A percentile compares a stretch with the other conserved stretches of the same genome.
phyloP scores from a whole-genome alignment of 2,329 filamentous ascomycete species.

The Rugonectria rugulosa region DNA sequence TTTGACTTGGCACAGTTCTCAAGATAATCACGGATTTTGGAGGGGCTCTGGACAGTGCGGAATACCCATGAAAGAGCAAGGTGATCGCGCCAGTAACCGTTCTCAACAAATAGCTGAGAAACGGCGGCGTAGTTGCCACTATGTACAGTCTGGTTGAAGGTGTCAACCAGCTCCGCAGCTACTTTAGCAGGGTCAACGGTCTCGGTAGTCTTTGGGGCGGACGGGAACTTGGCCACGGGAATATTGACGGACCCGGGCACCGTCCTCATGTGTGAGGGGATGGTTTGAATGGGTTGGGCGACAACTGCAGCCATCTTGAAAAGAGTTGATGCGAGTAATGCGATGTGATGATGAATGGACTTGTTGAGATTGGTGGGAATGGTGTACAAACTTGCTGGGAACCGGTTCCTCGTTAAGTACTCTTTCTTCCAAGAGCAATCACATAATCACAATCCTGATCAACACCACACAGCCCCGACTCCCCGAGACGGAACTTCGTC shows the following conservation, averaged over 20 bases:
- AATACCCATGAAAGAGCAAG: constrained; percentile 64
- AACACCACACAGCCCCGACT: no score
- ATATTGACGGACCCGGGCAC: constrained; percentile 64
- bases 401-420: constrained; percentile 6
- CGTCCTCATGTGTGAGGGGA: constrained; percentile 39
- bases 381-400: neutral
- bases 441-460: neutral
- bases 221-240: constrained; percentile 52
- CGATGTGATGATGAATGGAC: neutral
- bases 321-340: neutral
- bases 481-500: neutral
- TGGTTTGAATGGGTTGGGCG: constrained; percentile 22
- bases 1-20: constrained; percentile 38
- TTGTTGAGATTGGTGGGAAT: neutral
- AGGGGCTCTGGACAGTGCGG: constrained; percentile 56
- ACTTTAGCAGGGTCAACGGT: constrained; percentile 47
- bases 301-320: constrained; percentile 32
- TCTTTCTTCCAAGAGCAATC: neutral
- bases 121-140: constrained; percentile 45
- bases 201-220: constrained; percentile 34
- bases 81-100: constrained; percentile 67
- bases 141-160: constrained; percentile 51
- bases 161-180: constrained; percentile 47
- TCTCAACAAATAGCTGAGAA: constrained; percentile 39
- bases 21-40: constrained; percentile 51